phyloP scores from a whole-genome alignment of 306 rosid genomes.

The Trifolium pratense region DNA sequence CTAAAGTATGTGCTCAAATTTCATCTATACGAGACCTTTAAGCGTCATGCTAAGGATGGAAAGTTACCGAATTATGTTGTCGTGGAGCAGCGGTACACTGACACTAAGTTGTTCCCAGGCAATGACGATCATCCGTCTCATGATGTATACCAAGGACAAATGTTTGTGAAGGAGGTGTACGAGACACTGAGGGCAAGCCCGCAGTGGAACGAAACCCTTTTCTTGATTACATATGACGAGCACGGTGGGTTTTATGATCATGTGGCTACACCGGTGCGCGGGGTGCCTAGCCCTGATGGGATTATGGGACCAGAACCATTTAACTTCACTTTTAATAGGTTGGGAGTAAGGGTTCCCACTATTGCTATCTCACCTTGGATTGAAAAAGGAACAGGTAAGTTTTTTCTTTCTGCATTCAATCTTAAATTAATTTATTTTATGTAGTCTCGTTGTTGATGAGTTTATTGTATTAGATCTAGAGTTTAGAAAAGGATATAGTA shows the following conservation, averaged over 20 bases:
- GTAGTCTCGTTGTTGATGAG: too few species aligned
- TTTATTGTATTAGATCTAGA: too few species aligned
- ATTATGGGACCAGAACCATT: conserved; percentile 79
- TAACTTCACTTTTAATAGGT: conserved; percentile 63
- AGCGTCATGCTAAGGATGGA: conserved; percentile 59
- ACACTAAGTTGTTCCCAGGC: conserved; percentile 55
- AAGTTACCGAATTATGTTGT: conserved; percentile 67
- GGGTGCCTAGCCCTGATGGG: conserved; percentile 81
- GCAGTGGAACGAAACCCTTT: conserved; percentile 80
- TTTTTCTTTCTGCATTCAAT: not conserved
- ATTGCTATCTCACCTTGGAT: conserved; percentile 90
- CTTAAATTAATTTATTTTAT: too few species aligned
- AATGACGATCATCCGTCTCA: conserved; percentile 96
- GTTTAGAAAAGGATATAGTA: too few species aligned
- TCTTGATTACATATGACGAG: conserved; percentile 83
- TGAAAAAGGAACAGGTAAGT: conserved; percentile 72
- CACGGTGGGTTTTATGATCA: conserved; percentile 93
- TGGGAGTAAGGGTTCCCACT: conserved; percentile 92
- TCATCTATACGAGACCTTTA: conserved; percentile 61
- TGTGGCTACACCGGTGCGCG: conserved; percentile 72
- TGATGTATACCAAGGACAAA: conserved; percentile 82
- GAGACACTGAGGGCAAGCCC: conserved; percentile 84
- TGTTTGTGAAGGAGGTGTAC: conserved; percentile 87
- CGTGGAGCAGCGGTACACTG: conserved; percentile 85
- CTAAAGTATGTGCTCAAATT: conserved; percentile 61